Percentiles rank a stretch among this genome's conserved stretches.
Conservation (phyloP, 306 rosid species). For the Ormosia semicastrata region DNA sequence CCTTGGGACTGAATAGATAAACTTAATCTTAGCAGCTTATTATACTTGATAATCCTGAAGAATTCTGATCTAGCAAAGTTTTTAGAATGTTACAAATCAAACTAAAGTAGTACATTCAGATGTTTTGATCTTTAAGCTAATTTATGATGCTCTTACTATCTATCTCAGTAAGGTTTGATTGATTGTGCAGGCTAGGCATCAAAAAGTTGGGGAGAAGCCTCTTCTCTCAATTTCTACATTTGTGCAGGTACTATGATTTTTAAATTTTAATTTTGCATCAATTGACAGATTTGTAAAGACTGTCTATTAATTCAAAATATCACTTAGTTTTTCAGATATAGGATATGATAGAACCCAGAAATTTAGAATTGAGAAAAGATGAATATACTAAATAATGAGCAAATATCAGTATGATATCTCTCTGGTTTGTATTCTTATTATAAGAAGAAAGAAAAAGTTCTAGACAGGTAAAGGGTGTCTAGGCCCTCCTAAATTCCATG, state of each 20-base stretch:
- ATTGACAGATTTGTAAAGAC: not conserved
- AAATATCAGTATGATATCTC: too few species aligned
- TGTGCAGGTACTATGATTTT: conserved; percentile 62
- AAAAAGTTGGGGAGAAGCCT: conserved; percentile 98
- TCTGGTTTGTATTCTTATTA: too few species aligned
- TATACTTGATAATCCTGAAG: not conserved
- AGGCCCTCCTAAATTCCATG: too few species aligned
- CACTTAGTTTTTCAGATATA: not conserved
- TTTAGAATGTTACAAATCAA: not conserved
- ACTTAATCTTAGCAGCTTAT: not conserved
- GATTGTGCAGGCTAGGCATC: conserved; percentile 84
- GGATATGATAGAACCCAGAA: too few species aligned
- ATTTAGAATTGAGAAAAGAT: too few species aligned
- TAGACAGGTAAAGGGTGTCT: too few species aligned
- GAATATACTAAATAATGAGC: too few species aligned
- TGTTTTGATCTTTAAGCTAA: not conserved
- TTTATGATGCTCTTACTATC: conserved; percentile 13
- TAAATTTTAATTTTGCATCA: conserved; percentile 11
- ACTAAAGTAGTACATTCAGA: not conserved
- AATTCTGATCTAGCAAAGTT: not conserved
- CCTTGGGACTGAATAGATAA: not conserved
- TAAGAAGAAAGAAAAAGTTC: too few species aligned
- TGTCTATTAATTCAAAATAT: not conserved
- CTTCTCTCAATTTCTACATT: conserved; percentile 88
- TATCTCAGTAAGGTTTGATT: conserved; percentile 31